These are phyloP conservation scores for Moniliella sp. DNA, from an alignment of 1,284 basidiomycete species.

Conservation along the genomic window DNA sequence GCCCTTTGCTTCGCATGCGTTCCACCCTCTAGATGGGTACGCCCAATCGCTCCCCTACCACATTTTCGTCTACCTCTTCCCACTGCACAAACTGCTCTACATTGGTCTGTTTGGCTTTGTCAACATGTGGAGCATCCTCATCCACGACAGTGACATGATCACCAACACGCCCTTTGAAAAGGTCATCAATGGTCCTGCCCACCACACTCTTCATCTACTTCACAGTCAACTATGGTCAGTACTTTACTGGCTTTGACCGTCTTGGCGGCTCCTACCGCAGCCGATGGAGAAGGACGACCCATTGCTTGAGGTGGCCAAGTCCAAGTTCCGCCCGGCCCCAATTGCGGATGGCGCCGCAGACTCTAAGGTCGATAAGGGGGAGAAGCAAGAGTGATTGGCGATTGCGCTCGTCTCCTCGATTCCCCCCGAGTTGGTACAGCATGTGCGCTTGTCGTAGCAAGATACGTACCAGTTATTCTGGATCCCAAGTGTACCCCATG, in stretches of 20 bases:
- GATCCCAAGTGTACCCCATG: no score
- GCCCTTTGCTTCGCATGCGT: constrained; percentile 85
- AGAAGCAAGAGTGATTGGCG: no score
- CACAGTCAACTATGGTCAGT: constrained; percentile 85
- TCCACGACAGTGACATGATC: constrained; percentile 99
- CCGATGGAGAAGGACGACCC: constrained; percentile 68
- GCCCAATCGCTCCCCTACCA: constrained; percentile 85
- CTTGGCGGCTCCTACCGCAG: constrained; percentile 60
- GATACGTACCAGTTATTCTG: no score
- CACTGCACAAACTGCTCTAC: constrained; percentile 44
- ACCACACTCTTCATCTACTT: constrained; percentile 99
- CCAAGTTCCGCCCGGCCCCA: no score
- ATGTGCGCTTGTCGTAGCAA: no score
- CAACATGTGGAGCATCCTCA: constrained; percentile 37
- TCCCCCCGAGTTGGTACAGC: no score
- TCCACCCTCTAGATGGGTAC: constrained; percentile 89
- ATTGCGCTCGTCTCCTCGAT: no score
- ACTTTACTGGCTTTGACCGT: constrained; percentile 87
- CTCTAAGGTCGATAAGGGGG: no score
- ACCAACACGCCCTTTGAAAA: constrained; percentile 71
- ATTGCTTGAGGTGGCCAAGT: constrained; percentile 49
- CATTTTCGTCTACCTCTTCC: constrained; percentile 72
- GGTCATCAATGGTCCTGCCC: constrained; percentile 86
- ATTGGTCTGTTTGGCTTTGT: constrained; percentile 31
- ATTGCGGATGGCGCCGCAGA: no score